A percentile compares a stretch with the other conserved stretches of the same genome.
Evolutionary conservation across 2,329 filamentous ascomycete genomes (phyloP).

Genomic region (Trichophyton equinum): DNA sequence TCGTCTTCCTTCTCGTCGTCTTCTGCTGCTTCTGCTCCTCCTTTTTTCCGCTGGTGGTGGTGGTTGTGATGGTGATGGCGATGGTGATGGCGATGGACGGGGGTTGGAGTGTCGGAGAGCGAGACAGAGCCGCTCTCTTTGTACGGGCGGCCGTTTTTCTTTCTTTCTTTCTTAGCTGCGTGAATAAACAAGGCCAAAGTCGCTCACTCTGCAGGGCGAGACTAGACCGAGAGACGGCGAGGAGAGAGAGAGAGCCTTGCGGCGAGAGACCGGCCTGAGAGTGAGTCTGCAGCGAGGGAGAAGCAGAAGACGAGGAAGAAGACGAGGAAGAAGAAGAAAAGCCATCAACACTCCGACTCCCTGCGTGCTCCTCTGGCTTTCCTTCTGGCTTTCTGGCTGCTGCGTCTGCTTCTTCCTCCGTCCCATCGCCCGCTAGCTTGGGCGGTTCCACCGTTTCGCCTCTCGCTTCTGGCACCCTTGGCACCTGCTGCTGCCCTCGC

Average conservation of each 20-base stretch:
- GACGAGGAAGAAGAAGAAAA: background rate
- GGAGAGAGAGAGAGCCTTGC: background rate
- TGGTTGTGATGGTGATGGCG: too few species aligned
- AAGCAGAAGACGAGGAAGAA: background rate
- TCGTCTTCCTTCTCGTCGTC: background rate
- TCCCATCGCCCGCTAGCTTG: constrained; percentile 1
- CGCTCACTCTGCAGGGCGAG: too few species aligned
- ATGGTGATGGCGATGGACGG: too few species aligned
- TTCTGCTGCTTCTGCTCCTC: background rate
- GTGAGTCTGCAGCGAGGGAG: too few species aligned
- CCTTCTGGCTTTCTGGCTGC: background rate
- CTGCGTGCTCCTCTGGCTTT: too few species aligned
- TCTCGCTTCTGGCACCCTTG: constrained; percentile 3
- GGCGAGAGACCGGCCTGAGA: too few species aligned
- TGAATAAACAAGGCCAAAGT: too few species aligned
- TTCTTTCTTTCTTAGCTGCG: too few species aligned
- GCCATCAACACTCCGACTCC: background rate
- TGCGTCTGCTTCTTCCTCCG: background rate
- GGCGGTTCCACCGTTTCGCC: constrained; percentile 3
- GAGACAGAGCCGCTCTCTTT: background rate
- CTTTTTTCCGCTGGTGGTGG: background rate
- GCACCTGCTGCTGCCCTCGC: background rate
- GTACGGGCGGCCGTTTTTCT: too few species aligned
- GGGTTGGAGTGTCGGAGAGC: background rate
- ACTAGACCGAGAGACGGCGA: background rate